Base-by-base conservation (phyloP, 164 flowering plant species). In the Houttuynia cordata region DNA sequence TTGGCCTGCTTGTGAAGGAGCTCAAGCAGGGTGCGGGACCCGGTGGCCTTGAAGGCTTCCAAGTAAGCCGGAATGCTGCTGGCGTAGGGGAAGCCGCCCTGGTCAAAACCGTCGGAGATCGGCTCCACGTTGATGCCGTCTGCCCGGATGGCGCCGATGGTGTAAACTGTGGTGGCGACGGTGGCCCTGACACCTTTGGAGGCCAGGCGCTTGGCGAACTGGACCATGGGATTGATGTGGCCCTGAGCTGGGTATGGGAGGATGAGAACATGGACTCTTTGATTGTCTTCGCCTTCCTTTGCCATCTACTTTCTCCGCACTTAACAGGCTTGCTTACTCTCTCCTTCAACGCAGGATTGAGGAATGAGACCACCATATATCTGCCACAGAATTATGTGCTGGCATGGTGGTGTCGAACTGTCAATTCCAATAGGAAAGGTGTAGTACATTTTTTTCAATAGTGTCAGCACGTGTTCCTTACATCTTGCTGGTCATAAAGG, bases 211-310 rank as follows among this genome's bases (percentile, higher is more conserved):
- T 65, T 72, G 19, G 73, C 55, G 50, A 71, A 67, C 52, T 71
- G 73, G 23, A 75, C 62, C 62, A 62, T 42, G 18, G 73, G 75
- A 45, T 72, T 75, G 47, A 69, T 63, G 59, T 71, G 73, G 19
- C 71, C 71, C 47, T 69, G 68, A 22, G 18, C 53, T 6, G 73
- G 78, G 19, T n/a, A 63, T 2, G 73, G 73, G 19, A 71, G 58
- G 15, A 68, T 58, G 1, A 71, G 53, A 24, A 68, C 70, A 66
- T 71, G 73, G 47, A 56, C 57, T 60, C 55, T 53, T 15, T 53
- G 30, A 7, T 14, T 25, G 13, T 1, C 2, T 3, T 49, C 56
- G 2, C 37, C 37, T 30, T 6, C 6, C 37, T 6, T 6, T 30
- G 37, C 37, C 37, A 30, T 30, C 37, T 30, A n/a, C 37, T 30